These are phyloP conservation scores for Trametes hirsuta DNA, from an alignment of 1,284 basidiomycete species.

Conservation along the genomic window DNA sequence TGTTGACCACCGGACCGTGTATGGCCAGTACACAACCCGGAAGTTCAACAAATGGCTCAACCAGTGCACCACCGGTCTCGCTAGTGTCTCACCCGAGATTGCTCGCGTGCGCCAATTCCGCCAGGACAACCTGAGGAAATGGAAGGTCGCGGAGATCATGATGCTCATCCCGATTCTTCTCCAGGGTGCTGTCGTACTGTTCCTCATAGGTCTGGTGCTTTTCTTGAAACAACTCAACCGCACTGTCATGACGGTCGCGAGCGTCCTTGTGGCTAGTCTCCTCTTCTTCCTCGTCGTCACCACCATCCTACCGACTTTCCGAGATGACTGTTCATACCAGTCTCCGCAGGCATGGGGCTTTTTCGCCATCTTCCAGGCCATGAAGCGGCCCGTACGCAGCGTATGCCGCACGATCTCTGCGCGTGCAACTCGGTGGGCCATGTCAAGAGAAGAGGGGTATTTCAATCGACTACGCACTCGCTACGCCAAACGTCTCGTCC, in stretches of 20 bases:
- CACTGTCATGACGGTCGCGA: conserved; percentile 21
- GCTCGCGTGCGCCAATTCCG: conserved; percentile 32
- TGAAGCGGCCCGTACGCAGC: conserved; percentile 17
- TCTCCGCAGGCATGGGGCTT: conserved; percentile 31
- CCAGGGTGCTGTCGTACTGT: conserved; percentile 31
- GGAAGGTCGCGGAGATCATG: conserved; percentile 32
- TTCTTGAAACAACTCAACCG: conserved; percentile 27
- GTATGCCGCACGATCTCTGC: conserved; percentile 3
- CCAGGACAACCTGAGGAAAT: conserved; percentile 29
- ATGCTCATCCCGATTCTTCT: conserved; percentile 33
- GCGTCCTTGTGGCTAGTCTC: conserved; percentile 22
- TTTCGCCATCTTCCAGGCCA: conserved; percentile 20
- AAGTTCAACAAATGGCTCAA: conserved; percentile 32
- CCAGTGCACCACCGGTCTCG: conserved; percentile 23
- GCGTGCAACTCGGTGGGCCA: neutral
- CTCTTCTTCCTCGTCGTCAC: conserved; percentile 25
- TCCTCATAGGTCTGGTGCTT: conserved; percentile 27
- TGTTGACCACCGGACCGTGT: no score
- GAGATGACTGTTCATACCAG: conserved; percentile 30
- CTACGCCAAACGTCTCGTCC: conserved; percentile 9
- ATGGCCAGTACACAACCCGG: no score
- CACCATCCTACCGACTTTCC: conserved; percentile 27
- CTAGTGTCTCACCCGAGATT: conserved; percentile 21
- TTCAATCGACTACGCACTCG: conserved; percentile 10
- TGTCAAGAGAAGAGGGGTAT: conserved; percentile 9